Evolutionary conservation across 2,329 filamentous ascomycete species (phyloP), one percentile per base, ranked within the genome.

Genomic region (Sporothrix dimorphospora): DNA sequence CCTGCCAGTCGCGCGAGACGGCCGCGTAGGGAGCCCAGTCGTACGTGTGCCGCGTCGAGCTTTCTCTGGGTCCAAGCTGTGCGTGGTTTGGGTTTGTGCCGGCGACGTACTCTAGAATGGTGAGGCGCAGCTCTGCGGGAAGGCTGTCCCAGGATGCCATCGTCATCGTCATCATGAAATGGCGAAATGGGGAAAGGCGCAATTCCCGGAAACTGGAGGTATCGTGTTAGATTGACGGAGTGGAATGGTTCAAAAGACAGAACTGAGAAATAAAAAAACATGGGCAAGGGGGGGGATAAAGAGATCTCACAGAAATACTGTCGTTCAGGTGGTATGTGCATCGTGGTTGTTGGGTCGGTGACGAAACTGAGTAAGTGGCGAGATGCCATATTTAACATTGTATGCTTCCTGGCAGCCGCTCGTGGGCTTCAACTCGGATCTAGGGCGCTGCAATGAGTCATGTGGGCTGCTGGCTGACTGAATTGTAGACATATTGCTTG

Each of bases 1-100:
- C 53, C 45, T 68, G 69, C 72, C 72, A 73, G 7, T 66, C 67
- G 38, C 71, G 59, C 57, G 71, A 70, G 24, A 72, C 71, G 16
- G 38, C 38, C 14, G 71, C 67, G 47, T 49, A 72, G 14, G 59
- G 57, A 24, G 47, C 55, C 47, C 21, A 69, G 66, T 19, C 6
- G 9, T 68, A 34, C 14, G 30, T 34, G 30, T 34, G 30, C 30
- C 30, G 51, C 49, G 38, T 14, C 12, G 42, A 47, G 19, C 3
- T 5, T 3, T 24, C 5, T 24, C 49, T 24, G 11, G 49, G 49
- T 8, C 6, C 49, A 16, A 9, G 8, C 7, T 24, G 5, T 16
- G 21, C 49, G 11, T 6, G n/a, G 9, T 53, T 53, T 8, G n/a
- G 49, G n/a, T 24, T 16, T 27, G 4, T 4, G 11, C 30, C 55